These are phyloP conservation scores for Xylariales sp. DNA, from an alignment of 2,329 filamentous ascomycete genomes.

Conservation along the genomic window DNA sequence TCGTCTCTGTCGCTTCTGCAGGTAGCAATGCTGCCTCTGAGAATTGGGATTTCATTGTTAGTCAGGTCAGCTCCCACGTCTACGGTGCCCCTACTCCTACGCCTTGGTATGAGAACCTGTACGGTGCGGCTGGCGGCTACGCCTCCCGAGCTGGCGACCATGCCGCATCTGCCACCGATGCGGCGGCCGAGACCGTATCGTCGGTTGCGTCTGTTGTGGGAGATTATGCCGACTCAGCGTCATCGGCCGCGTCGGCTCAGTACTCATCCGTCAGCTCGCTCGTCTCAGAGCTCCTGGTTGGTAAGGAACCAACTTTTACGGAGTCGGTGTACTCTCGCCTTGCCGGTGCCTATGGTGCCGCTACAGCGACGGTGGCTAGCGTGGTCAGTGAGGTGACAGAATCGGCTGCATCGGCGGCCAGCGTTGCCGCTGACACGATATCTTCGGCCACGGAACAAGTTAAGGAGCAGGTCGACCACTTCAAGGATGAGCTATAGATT, in stretches of 20 bases:
- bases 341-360: conserved; percentile 67
- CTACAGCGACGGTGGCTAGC: conserved; percentile 49
- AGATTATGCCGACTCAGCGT: conserved; percentile 58
- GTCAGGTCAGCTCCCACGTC: conserved; percentile 62
- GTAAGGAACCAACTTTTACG: conserved; percentile 76
- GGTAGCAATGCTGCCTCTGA: conserved; percentile 42
- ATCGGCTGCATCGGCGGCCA: conserved; percentile 18
- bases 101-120: conserved; percentile 48
- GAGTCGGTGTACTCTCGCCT: conserved; percentile 74
- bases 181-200: conserved; percentile 18
- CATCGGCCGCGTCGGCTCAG: conserved; percentile 55
- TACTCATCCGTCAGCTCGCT: conserved; percentile 68
- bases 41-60: conserved; percentile 61
- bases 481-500: conserved; percentile 3
- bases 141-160: conserved; percentile 25
- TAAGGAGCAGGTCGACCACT: conserved; percentile 3
- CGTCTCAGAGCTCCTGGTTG: conserved; percentile 70
- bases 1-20: conserved; percentile 38
- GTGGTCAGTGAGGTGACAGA: conserved; percentile 29
- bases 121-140: conserved; percentile 48
- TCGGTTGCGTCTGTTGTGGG: conserved; percentile 33
- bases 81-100: conserved; percentile 63
- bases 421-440: conserved; percentile 17
- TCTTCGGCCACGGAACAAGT: conserved; percentile 4
- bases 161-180: conserved; percentile 11